Evolutionary conservation across 305 asterid genomes (phyloP).

Genomic region (Fraxinus angustifolia): DNA sequence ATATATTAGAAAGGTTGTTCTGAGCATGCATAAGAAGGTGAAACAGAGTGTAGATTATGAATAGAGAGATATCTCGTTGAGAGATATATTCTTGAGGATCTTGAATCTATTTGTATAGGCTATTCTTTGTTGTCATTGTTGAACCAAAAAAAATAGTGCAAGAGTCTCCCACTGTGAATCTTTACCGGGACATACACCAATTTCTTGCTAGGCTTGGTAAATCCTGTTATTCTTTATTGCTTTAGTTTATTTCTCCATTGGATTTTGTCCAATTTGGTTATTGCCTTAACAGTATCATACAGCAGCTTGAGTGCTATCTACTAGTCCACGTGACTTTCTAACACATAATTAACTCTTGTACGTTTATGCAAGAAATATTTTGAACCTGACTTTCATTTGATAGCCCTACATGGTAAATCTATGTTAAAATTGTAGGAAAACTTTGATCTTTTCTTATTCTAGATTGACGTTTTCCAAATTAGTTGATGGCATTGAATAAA

Average conservation of each 20-base stretch:
- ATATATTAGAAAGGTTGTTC: not conserved
- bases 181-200: not conserved
- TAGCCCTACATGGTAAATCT: not conserved
- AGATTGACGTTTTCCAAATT: not conserved
- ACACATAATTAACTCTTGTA: not conserved
- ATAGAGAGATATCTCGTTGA: not conserved
- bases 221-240: not conserved
- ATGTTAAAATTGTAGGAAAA: constrained; percentile 1
- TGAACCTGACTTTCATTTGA: not conserved
- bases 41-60: not conserved
- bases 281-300: not conserved
- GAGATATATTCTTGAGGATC: not conserved
- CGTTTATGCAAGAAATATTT: not conserved
- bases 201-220: not conserved
- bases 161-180: not conserved
- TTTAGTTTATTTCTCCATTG: not conserved
- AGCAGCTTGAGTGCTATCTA: not conserved
- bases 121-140: not conserved
- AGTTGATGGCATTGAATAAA: not conserved
- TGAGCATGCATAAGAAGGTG: not conserved
- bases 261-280: not conserved
- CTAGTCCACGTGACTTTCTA: not conserved
- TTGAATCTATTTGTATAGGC: not conserved
- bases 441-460: constrained; percentile 5
- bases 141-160: not conserved